Evolutionary conservation across 75 land plant genomes (phyloP).

Genomic region (Ceratopteris richardii): DNA sequence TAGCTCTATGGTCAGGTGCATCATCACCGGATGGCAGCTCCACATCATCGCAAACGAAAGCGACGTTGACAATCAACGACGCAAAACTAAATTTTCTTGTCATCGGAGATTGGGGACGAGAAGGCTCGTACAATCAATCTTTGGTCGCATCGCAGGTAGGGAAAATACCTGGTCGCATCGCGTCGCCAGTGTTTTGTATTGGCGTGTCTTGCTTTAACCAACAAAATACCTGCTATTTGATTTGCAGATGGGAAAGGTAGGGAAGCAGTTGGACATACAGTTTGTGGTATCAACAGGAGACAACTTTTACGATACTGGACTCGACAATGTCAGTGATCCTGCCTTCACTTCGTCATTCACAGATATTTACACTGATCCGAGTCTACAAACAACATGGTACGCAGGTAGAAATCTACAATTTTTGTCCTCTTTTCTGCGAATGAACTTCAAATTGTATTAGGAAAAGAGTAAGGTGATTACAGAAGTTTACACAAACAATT

Average conservation of each 20-base stretch:
- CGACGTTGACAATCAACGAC: no score
- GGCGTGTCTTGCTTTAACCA: no score
- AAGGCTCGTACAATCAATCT: conserved; percentile 19
- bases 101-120: conserved; percentile 30
- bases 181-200: no score
- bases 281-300: conserved; percentile 14
- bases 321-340: conserved; percentile 8
- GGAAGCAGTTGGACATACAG: conserved; percentile 4
- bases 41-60: no score
- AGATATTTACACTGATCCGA: conserved; percentile 5
- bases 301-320: conserved; percentile 14
- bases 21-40: no score
- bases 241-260: conserved; percentile 17
- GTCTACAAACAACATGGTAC: conserved; percentile 13
- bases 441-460: no score
- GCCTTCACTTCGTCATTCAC: conserved; percentile 5
- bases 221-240: no score
- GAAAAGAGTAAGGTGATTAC: no score
- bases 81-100: conserved; percentile 12
- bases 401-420: conserved; percentile 13
- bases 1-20: no score
- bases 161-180: no score
- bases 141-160: conserved; percentile 17
- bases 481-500: no score
- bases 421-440: no score